phyloP scores from a whole-genome alignment of 306 rosid genomes.

The Rosa multiflora region DNA sequence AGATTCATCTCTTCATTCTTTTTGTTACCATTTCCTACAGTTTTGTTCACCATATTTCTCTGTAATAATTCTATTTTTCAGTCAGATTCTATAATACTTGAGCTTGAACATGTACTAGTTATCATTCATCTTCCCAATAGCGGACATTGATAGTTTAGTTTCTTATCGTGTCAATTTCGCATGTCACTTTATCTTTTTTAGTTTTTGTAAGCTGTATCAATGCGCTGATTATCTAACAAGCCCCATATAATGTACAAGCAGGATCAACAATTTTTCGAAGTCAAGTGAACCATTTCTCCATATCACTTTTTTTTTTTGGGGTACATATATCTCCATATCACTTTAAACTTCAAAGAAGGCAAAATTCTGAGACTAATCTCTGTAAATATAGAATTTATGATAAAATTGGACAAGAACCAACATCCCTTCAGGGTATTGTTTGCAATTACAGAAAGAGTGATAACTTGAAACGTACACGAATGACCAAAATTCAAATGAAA shows the following conservation, averaged over 20 bases:
- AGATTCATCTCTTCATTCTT: slow-evolving; percentile 24
- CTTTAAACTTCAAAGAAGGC: not conserved
- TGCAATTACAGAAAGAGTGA: slow-evolving; percentile 28
- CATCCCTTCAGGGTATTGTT: not conserved
- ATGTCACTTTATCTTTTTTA: not conserved
- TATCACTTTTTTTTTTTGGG: too few species aligned
- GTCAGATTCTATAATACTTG: too few species aligned
- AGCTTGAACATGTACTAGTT: too few species aligned
- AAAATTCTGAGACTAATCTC: not conserved
- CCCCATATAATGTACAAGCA: not conserved
- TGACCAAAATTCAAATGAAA: slow-evolving; percentile 33
- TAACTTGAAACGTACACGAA: slow-evolving; percentile 22
- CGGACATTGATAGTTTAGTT: not conserved
- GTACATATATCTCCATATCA: too few species aligned
- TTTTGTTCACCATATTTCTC: slow-evolving; percentile 5
- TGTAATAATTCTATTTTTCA: not conserved
- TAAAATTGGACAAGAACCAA: slow-evolving; percentile 4
- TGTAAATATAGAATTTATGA: not conserved
- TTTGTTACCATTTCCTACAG: slow-evolving; percentile 7
- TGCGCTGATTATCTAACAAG: not conserved
- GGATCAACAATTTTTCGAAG: not conserved
- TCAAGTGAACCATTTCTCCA: not conserved
- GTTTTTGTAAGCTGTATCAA: not conserved
- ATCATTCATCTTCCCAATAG: not conserved
- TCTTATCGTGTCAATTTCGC: not conserved